Percentiles rank a stretch among this genome's conserved stretches.
Evolutionary conservation across 805 yeast genomes (phyloP).

Genomic region (Pachysolen tannophilus): DNA sequence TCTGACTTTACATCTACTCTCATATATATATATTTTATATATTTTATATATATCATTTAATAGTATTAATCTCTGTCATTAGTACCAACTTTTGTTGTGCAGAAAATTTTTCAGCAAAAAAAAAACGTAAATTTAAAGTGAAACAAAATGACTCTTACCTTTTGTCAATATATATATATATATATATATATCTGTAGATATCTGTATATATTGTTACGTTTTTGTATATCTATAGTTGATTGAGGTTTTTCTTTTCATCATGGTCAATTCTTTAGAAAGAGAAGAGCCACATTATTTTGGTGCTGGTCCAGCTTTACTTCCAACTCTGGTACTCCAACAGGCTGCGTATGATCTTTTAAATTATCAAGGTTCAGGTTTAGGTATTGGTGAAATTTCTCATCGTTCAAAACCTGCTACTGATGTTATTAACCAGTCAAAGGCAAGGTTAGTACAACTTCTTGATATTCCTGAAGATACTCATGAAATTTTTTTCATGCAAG

Average conservation of each 20-base stretch:
- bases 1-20: constrained; percentile 26
- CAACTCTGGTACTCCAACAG: constrained; percentile 74
- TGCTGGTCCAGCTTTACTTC: constrained; percentile 97
- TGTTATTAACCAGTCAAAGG: constrained; percentile 72
- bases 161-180: too few relatives aligned
- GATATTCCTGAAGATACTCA: constrained; percentile 85
- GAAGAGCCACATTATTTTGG: constrained; percentile 82
- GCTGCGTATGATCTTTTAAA: constrained; percentile 80
- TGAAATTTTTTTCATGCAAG: constrained; percentile 92
- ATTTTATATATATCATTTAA: too few relatives aligned
- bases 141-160: too few relatives aligned
- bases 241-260: too few relatives aligned
- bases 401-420: constrained; percentile 77
- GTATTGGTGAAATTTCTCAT: constrained; percentile 94
- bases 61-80: too few relatives aligned
- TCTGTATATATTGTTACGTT: too few relatives aligned
- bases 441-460: constrained; percentile 54
- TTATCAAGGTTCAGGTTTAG: constrained; percentile 66
- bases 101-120: too few relatives aligned
- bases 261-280: constrained; percentile 36
- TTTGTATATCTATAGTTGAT: too few relatives aligned
- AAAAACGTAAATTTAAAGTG: too few relatives aligned
- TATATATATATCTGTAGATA: too few relatives aligned
- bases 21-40: too few relatives aligned
- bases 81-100: too few relatives aligned